These are phyloP conservation scores for Barnettozyma pratensis DNA, from an alignment of 805 yeast species.

Conservation along the genomic window DNA sequence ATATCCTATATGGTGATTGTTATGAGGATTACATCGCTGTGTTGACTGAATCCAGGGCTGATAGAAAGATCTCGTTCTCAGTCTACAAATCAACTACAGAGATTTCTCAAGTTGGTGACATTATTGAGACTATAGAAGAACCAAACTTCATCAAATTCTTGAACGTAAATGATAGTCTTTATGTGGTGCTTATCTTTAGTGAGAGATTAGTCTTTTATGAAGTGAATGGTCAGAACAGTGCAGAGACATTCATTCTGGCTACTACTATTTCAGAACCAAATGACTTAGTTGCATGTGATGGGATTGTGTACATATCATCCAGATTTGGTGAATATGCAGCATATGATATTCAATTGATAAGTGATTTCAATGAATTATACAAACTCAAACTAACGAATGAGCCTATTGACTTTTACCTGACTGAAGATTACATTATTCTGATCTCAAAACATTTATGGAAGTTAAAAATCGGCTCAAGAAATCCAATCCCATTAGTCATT, in stretches of 20 bases:
- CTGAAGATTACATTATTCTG: constrained; percentile 11
- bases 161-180: constrained; percentile 2
- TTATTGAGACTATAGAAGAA: background rate
- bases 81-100: constrained; percentile 10
- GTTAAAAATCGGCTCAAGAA: constrained; percentile 2
- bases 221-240: background rate
- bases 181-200: constrained; percentile 9
- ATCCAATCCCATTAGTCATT: constrained; percentile 17
- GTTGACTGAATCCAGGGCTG: constrained; percentile 4
- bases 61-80: background rate
- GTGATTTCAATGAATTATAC: background rate
- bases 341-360: no score
- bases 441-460: constrained; percentile 20
- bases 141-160: constrained; percentile 20
- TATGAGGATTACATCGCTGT: constrained; percentile 12
- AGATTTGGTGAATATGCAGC: constrained; percentile 16
- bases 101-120: constrained; percentile 6
- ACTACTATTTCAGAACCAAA: constrained; percentile 13
- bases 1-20: constrained; percentile 17
- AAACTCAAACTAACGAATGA: constrained; percentile 8
- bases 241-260: background rate
- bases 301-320: constrained; percentile 18
- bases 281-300: constrained; percentile 15
- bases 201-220: constrained; percentile 3
- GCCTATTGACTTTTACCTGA: constrained; percentile 17